A percentile compares a stretch with the other conserved stretches of the same genome.
Conservation (phyloP, 2,329 filamentous ascomycete genomes). For the Aspergillus japonicus region DNA sequence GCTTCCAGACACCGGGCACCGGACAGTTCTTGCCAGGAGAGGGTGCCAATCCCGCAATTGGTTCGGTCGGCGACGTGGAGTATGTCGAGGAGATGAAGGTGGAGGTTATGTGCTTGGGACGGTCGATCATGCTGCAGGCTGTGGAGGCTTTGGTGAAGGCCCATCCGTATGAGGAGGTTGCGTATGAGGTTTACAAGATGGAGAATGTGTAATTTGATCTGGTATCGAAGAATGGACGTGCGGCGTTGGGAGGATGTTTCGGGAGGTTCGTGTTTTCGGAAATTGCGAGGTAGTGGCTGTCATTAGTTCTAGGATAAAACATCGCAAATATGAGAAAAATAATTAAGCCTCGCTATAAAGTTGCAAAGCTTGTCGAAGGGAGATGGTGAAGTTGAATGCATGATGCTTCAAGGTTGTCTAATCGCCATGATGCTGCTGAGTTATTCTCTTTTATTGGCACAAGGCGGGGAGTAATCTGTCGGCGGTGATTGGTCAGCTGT, state of each 20-base stretch:
- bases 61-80: slow-evolving; percentile 39
- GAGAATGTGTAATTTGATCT: slow-evolving; percentile 37
- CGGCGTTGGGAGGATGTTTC: neutral
- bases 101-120: slow-evolving; percentile 45
- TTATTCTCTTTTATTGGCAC: neutral
- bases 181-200: slow-evolving; percentile 46
- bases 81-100: slow-evolving; percentile 44
- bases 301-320: neutral
- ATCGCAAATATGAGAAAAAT: neutral
- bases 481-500: slow-evolving; percentile 34
- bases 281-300: neutral
- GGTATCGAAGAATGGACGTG: neutral
- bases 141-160: slow-evolving; percentile 42
- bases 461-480: slow-evolving; percentile 36
- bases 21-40: slow-evolving; percentile 44
- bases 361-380: no score
- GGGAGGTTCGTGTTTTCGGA: neutral
- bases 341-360: no score
- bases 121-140: slow-evolving; percentile 37
- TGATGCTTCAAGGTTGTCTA: no score
- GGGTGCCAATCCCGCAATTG: slow-evolving; percentile 43
- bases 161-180: slow-evolving; percentile 50
- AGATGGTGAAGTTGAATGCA: no score
- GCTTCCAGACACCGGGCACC: slow-evolving; percentile 41
- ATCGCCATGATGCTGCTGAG: no score